Percentiles rank a stretch among this genome's conserved stretches.
These are phyloP conservation scores for Trametes polyzona DNA, from an alignment of 1,284 basidiomycete species.

Conservation along the genomic window DNA sequence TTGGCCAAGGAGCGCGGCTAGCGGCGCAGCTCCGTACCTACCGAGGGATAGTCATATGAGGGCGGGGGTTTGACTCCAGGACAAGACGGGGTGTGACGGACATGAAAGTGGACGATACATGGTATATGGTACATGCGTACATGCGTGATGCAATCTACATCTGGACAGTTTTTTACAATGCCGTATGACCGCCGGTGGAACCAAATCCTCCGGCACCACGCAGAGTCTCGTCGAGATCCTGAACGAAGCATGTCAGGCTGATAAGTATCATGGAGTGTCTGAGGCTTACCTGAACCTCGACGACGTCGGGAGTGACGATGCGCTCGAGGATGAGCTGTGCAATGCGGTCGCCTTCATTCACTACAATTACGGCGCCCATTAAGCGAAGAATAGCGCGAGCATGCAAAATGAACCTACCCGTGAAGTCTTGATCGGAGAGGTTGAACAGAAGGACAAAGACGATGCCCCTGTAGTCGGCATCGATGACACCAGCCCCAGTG, in stretches of 20 bases:
- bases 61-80: not conserved
- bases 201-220: conserved; percentile 93
- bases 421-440: conserved; percentile 85
- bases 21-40: conserved; percentile 49
- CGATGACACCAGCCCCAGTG: conserved; percentile 95
- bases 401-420: conserved; percentile 55
- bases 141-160: not conserved
- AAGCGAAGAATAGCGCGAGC: not conserved
- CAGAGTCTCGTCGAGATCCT: conserved; percentile 84
- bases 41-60: conserved; percentile 42
- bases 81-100: no score
- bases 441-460: conserved; percentile 97
- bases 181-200: conserved; percentile 85
- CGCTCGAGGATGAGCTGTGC: conserved; percentile 95
- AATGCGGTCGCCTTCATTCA: conserved; percentile 89
- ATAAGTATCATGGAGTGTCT: not conserved
- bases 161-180: conserved; percentile 37
- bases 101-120: not conserved
- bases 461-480: conserved; percentile 93
- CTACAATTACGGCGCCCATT: conserved; percentile 53
- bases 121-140: not conserved
- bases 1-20: conserved; percentile 47
- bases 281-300: conserved; percentile 78
- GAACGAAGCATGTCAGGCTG: conserved; percentile 6
- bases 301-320: conserved; percentile 84